phyloP scores from a whole-genome alignment of 345 rosid species.

The Melaleuca alternifolia region DNA sequence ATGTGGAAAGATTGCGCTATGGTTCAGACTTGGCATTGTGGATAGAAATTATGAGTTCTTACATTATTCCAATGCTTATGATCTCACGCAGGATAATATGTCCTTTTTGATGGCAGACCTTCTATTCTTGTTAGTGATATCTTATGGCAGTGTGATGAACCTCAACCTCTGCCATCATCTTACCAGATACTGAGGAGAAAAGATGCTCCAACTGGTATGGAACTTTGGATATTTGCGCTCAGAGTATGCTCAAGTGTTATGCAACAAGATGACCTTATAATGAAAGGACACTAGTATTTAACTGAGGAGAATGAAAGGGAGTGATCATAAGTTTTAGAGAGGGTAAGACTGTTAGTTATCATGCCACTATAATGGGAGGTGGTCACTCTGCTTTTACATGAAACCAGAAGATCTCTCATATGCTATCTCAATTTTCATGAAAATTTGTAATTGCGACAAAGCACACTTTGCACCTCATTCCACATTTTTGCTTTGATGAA shows the following conservation, averaged over 20 bases:
- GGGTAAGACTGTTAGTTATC: background rate
- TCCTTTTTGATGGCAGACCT: conserved; percentile 35
- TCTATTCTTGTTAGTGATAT: conserved; percentile 69
- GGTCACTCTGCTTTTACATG: background rate
- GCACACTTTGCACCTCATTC: background rate
- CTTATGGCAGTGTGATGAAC: conserved; percentile 37
- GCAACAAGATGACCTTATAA: background rate
- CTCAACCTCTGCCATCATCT: conserved; percentile 16
- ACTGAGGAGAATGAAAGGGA: background rate
- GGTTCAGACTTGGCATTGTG: background rate
- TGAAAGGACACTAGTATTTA: background rate
- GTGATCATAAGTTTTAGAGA: background rate
- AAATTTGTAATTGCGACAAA: background rate
- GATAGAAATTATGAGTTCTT: background rate
- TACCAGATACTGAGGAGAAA: conserved; percentile 41
- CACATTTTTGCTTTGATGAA: background rate
- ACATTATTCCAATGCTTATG: background rate
- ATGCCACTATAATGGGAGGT: background rate
- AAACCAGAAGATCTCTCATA: background rate
- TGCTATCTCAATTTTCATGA: background rate
- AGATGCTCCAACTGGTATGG: conserved; percentile 37
- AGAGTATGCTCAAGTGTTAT: background rate
- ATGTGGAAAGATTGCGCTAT: conserved; percentile 5
- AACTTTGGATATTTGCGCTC: background rate
- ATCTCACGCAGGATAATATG: background rate